Evolutionary conservation across 1,284 basidiomycete genomes (phyloP).

Genomic region (Ustilago shanxiensis): DNA sequence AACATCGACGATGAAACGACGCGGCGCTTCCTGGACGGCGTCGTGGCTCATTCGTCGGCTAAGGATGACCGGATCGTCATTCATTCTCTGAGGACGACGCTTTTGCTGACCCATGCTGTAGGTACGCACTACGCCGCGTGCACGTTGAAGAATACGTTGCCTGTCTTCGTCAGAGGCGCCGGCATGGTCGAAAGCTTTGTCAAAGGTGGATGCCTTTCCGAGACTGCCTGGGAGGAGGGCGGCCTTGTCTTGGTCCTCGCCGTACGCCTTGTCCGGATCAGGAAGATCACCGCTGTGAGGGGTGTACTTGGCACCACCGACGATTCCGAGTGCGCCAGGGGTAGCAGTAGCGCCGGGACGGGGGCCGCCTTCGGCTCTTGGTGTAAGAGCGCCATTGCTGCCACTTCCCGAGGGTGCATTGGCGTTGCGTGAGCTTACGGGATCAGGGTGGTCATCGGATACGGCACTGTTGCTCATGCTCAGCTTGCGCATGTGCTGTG

Average conservation of each 20-base stretch:
- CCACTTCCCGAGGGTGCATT: constrained; percentile 17
- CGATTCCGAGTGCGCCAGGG: constrained; percentile 16
- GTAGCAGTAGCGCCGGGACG: constrained; percentile 12
- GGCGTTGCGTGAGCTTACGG: constrained; percentile 14
- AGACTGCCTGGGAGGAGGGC: constrained; percentile 36
- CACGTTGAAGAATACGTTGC: constrained; percentile 43
- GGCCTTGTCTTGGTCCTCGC: constrained; percentile 49
- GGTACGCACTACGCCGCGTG: constrained; percentile 62
- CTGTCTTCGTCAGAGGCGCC: constrained; percentile 28
- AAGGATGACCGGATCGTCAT: constrained; percentile 65
- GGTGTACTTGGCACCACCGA: constrained; percentile 35
- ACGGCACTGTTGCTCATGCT: constrained; percentile 47
- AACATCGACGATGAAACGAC: constrained; percentile 91
- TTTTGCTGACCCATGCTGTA: constrained; percentile 67
- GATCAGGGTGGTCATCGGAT: constrained; percentile 33
- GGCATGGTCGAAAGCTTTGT: constrained; percentile 9
- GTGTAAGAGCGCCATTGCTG: constrained; percentile 39
- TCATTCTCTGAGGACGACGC: constrained; percentile 60
- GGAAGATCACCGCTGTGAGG: constrained; percentile 37
- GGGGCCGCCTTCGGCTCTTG: constrained; percentile 29
- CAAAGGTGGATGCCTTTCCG: constrained; percentile 23
- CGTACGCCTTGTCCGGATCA: constrained; percentile 36
- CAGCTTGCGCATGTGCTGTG: constrained; percentile 53
- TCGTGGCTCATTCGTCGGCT: constrained; percentile 68
- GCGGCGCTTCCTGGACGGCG: constrained; percentile 71